phyloP scores from a whole-genome alignment of 805 yeast genomes.

The Kodamaea hsintzibuensis region DNA sequence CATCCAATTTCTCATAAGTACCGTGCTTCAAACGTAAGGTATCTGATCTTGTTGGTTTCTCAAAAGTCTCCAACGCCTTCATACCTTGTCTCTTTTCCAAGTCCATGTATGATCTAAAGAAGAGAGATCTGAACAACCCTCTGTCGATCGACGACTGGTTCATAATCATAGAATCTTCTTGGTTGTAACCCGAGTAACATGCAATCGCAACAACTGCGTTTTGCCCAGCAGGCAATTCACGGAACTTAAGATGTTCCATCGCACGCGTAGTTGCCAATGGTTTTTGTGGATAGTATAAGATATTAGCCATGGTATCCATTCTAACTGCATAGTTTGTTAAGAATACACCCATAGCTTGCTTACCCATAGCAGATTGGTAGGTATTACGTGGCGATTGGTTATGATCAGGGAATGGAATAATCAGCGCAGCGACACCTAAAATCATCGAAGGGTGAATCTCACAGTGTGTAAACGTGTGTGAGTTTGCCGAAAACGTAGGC shows the following conservation, averaged over 20 bases:
- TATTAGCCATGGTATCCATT: conserved; percentile 99
- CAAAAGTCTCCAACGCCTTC: conserved; percentile 97
- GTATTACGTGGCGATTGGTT: conserved; percentile 99
- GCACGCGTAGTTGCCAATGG: conserved; percentile 97
- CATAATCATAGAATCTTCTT: conserved; percentile 99
- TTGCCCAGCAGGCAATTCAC: conserved; percentile 99
- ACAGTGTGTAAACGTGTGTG: conserved; percentile 93
- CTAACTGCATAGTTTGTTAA: conserved; percentile 92
- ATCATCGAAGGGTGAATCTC: conserved; percentile 99
- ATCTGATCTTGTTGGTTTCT: conserved; percentile 92
- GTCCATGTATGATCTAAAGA: conserved; percentile 97
- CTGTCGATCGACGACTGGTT: conserved; percentile 96
- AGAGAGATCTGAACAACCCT: conserved; percentile 92
- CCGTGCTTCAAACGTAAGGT: conserved; percentile 96
- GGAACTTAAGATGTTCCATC: conserved; percentile 94
- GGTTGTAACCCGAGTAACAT: conserved; percentile 98
- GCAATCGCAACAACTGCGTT: conserved; percentile 98
- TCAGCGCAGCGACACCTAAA: conserved; percentile 96
- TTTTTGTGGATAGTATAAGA: conserved; percentile 95
- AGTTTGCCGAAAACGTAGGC: conserved; percentile 52
- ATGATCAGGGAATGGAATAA: conserved; percentile 99
- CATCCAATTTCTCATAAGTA: conserved; percentile 96
- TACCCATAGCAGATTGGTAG: conserved; percentile 99
- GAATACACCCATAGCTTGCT: conserved; percentile 99
- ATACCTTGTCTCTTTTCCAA: conserved; percentile 98